Base-by-base conservation (phyloP, 2,329 filamentous ascomycete genomes). In the Aphanocladium album region DNA sequence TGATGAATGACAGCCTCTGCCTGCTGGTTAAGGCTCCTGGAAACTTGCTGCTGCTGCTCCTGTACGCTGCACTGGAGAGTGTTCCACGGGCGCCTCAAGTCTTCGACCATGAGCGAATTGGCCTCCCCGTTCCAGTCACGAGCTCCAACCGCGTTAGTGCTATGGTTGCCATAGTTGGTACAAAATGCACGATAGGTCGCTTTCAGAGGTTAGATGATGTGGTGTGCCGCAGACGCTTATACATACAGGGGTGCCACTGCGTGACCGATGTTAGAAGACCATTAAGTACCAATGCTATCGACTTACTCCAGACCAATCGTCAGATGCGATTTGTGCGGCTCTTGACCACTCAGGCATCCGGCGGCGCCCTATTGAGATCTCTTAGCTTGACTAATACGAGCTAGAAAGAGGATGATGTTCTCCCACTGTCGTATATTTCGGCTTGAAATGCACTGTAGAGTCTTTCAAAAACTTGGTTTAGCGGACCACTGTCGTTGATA, bases 51-150 rank as follows among this genome's bases (percentile, higher is more conserved):
- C 61, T 27, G 8, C 65, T 0, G 0, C 39, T 41, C 33, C 33
- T 1, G 12, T 12, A 1, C 55, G 25, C 5, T 76, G 64, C 0
- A 54, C 45, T 17, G 49, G 3, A 63, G 33, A n/a, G 33, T 30
- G 7, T 51, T 5, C 77, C 77, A 81, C 5, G 68, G 68, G 0
- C 43, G 35, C 1, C 51, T 57, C 33, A 79, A 53, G 35, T 77
- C 72, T 1, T 35, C 16, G 0, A 64, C 68, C 76, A 80, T 78
- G 1, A 41, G 41, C 1, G 59, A 33, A 2, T 78, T 77, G 0
- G 73, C 74, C 65, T 80, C 77, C 53, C 74, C 67, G 55, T 82
- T 82, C 79, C 79, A 81, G 60, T 75, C 73, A n/a, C 63, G 72
- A 1, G 37, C 45, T 0, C 71, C 72, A 3, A 61, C 64, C 0